These are phyloP conservation scores for Candida adriatica DNA, from an alignment of 805 yeast species.

Conservation along the genomic window DNA sequence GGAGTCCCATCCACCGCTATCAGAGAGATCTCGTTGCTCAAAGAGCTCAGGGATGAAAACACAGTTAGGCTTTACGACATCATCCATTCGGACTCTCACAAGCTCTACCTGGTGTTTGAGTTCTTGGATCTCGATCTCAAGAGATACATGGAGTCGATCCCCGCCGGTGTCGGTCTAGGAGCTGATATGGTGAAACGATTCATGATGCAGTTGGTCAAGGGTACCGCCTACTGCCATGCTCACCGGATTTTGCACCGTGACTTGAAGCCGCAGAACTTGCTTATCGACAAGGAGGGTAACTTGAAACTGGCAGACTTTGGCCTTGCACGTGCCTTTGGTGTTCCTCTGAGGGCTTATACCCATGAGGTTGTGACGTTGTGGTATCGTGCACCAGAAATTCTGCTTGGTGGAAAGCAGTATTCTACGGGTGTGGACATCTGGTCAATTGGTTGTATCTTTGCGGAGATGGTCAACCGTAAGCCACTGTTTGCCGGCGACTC, in stretches of 20 bases:
- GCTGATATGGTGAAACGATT: conserved; percentile 86
- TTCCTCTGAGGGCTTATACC: conserved; percentile 92
- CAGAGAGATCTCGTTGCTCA: conserved; percentile 88
- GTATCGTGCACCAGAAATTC: conserved; percentile 95
- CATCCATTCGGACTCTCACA: conserved; percentile 90
- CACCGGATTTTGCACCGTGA: conserved; percentile 94
- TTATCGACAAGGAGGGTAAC: conserved; percentile 93
- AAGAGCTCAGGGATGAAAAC: conserved; percentile 90
- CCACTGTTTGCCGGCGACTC: conserved; percentile 97
- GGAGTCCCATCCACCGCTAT: conserved; percentile 99
- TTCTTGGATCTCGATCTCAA: conserved; percentile 90
- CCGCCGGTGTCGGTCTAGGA: conserved; percentile 86
- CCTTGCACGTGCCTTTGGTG: conserved; percentile 94
- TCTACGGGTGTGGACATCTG: conserved; percentile 98
- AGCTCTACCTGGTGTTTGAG: conserved; percentile 88
- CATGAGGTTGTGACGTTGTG: conserved; percentile 97
- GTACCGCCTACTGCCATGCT: conserved; percentile 88
- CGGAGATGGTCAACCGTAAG: conserved; percentile 94
- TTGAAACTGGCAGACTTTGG: conserved; percentile 91
- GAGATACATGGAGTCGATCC: conserved; percentile 93
- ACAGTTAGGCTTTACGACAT: conserved; percentile 89
- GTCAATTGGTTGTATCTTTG: conserved; percentile 97
- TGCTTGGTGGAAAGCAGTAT: conserved; percentile 93
- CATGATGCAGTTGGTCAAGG: conserved; percentile 86
- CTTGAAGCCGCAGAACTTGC: conserved; percentile 90